Conservation (phyloP, 208 protist species). For the Crithidia acanthocephali region DNA sequence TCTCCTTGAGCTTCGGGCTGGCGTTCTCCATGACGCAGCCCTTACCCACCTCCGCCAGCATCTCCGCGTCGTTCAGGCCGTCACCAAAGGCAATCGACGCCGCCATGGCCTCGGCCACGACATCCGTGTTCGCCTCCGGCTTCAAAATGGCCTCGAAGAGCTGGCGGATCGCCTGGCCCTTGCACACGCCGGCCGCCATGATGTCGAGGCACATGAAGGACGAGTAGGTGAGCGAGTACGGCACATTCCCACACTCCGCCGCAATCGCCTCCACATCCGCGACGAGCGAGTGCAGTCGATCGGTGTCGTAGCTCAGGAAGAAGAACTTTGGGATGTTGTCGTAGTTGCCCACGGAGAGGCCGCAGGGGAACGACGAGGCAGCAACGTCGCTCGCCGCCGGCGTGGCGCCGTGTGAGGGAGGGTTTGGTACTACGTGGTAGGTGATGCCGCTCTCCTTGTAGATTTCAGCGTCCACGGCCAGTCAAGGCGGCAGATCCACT, state of each 20-base stretch:
- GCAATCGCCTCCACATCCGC: conserved; percentile 26
- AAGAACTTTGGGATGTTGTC: conserved; percentile 50
- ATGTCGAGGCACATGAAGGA: conserved; percentile 44
- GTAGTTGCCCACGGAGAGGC: conserved; percentile 34
- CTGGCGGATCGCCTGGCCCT: conserved; percentile 33
- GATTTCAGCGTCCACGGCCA: conserved; percentile 45
- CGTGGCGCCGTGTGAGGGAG: conserved; percentile 4
- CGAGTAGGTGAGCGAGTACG: conserved; percentile 41
- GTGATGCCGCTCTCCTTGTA: conserved; percentile 45
- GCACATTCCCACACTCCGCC: conserved; percentile 1
- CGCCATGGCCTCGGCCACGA: conserved; percentile 23
- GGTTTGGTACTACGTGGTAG: conserved; percentile 25
- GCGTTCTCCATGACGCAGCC: conserved; percentile 65
- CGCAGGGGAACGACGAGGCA: not conserved
- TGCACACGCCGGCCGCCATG: conserved; percentile 40
- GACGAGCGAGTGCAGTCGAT: conserved; percentile 12
- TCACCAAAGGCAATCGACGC: conserved; percentile 66
- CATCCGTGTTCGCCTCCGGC: conserved; percentile 12
- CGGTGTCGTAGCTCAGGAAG: conserved; percentile 37
- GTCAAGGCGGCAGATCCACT: conserved; percentile 61
- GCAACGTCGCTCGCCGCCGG: not conserved
- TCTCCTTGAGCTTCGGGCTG: conserved; percentile 39
- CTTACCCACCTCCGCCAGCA: conserved; percentile 47
- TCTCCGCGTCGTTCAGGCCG: conserved; percentile 59
- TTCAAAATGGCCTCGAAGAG: conserved; percentile 29